Conservation (phyloP, 2,329 filamentous ascomycete species). For the Piedraia hortae region DNA sequence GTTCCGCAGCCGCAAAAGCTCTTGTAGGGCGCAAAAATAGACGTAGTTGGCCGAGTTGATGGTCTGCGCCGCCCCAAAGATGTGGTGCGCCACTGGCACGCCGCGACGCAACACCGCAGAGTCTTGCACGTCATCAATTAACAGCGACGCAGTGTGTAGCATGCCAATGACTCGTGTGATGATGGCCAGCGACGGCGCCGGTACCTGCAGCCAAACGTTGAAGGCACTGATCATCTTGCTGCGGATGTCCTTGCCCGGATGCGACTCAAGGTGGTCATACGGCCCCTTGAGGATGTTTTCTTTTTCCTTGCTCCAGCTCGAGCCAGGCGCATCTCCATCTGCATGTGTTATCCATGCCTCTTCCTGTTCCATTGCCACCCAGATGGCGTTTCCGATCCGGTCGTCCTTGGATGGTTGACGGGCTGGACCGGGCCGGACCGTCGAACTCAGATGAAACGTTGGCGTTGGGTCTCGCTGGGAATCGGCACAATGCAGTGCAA, state of each 20-base stretch:
- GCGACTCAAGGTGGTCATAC: constrained; percentile 51
- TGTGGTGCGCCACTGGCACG: constrained; percentile 54
- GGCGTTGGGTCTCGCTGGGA: no score
- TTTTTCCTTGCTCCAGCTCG: constrained; percentile 41
- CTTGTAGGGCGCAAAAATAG: constrained; percentile 54
- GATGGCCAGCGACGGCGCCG: constrained; percentile 36
- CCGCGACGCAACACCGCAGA: constrained; percentile 48
- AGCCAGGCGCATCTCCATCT: constrained; percentile 5
- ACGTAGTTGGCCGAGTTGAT: constrained; percentile 82
- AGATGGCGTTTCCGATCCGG: no score
- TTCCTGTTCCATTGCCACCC: no score
- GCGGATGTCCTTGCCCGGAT: constrained; percentile 67
- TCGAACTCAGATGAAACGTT: no score
- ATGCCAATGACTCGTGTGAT: constrained; percentile 62
- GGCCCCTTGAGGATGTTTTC: constrained; percentile 52
- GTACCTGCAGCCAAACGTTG: constrained; percentile 55
- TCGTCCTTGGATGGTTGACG: no score
- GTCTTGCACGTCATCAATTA: constrained; percentile 77
- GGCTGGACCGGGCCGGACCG: no score
- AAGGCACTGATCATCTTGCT: constrained; percentile 55
- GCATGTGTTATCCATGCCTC: constrained; percentile 5
- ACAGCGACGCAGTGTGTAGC: constrained; percentile 59
- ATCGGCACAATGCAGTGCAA: no score
- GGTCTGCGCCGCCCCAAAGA: constrained; percentile 66
- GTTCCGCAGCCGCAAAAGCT: constrained; percentile 43